These are phyloP conservation scores for Tardiomyces blankii DNA, from an alignment of 1,139 yeast genomes.

Conservation along the genomic window DNA sequence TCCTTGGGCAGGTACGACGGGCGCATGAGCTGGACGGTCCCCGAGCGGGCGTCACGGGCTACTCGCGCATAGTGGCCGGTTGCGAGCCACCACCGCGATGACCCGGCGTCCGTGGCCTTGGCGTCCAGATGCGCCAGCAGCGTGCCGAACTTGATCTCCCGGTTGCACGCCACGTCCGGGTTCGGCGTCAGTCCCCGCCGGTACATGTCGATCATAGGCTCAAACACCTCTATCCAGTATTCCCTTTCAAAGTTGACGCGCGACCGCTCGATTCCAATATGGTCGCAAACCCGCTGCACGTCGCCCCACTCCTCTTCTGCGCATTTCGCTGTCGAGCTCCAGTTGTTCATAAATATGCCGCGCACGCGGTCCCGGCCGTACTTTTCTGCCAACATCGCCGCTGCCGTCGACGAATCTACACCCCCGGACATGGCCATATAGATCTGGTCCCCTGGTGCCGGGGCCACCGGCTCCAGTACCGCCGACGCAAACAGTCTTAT, in stretches of 20 bases:
- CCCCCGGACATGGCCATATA: slow-evolving; percentile 94
- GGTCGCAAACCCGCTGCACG: slow-evolving; percentile 53
- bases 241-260: slow-evolving; percentile 79
- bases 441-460: slow-evolving; percentile 40
- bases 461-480: neutral
- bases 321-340: slow-evolving; percentile 65
- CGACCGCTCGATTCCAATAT: slow-evolving; percentile 55
- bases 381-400: slow-evolving; percentile 49
- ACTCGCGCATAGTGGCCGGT: slow-evolving; percentile 88
- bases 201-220: slow-evolving; percentile 77
- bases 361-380: slow-evolving; percentile 40
- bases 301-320: slow-evolving; percentile 85
- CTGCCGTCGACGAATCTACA: slow-evolving; percentile 88
- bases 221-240: slow-evolving; percentile 86
- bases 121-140: slow-evolving; percentile 44
- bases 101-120: slow-evolving; percentile 16
- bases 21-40: slow-evolving; percentile 41
- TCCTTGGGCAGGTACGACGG: slow-evolving; percentile 59
- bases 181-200: slow-evolving; percentile 76
- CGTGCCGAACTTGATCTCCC: slow-evolving; percentile 75
- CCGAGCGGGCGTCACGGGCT: slow-evolving; percentile 12
- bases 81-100: slow-evolving; percentile 65
- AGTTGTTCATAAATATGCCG: slow-evolving; percentile 90
- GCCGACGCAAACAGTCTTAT: too few species aligned
- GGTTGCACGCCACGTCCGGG: slow-evolving; percentile 87